These are phyloP conservation scores for Oryza coarctata DNA, from an alignment of 176 grass and related monocot species.

Conservation along the genomic window DNA sequence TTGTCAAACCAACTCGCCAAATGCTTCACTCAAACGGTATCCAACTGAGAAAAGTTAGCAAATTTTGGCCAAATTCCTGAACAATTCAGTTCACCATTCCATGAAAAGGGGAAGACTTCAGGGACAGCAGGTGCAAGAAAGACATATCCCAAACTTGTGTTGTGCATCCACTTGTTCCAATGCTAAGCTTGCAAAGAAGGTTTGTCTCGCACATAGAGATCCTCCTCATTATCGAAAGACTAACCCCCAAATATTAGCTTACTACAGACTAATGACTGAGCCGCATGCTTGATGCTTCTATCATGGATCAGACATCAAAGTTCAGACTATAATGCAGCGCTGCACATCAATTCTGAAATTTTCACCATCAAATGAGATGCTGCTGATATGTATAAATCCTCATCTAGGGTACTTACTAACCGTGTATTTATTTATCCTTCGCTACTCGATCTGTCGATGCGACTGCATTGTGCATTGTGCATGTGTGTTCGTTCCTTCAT, in stretches of 20 bases:
- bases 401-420: not conserved
- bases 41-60: not conserved
- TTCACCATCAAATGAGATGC: too few species aligned
- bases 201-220: not conserved
- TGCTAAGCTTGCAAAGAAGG: not conserved
- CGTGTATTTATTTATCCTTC: not conserved
- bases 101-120: conserved; percentile 29
- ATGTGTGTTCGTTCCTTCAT: not conserved
- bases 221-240: not conserved
- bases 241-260: not conserved
- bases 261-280: not conserved
- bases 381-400: too few species aligned
- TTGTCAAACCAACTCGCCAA: not conserved
- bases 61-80: not conserved
- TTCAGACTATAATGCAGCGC: too few species aligned
- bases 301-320: too few species aligned
- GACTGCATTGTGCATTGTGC: not conserved
- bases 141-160: conserved; percentile 48
- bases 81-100: not conserved
- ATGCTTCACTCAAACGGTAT: not conserved
- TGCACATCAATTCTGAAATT: too few species aligned
- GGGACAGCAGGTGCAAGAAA: conserved; percentile 28
- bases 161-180: not conserved
- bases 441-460: not conserved
- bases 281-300: too few species aligned